Base-by-base conservation (phyloP, 805 yeast species). In the Metschnikowia drakensbergensis region DNA sequence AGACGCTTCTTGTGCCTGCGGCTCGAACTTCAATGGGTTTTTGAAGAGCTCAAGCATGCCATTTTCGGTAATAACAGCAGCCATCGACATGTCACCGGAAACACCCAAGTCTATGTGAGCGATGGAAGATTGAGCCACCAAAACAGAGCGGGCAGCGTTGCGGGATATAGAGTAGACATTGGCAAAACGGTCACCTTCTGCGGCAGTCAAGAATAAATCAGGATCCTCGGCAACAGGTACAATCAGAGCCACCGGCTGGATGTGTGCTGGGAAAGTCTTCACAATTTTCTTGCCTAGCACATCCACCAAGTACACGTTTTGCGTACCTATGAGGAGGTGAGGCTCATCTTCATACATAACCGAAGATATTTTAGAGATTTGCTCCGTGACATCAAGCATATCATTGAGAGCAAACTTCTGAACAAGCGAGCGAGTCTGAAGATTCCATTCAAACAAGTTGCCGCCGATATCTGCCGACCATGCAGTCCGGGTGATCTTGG, bases 111-210 rank as follows among this genome's bases (percentile, higher is more conserved):
- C 62, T 6, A 86, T 61, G 6, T 69, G 65, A 1, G 62, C 49
- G 10, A 88, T 81, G 43, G 86, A 79, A 11, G 88, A 73, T 53
- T 84, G 86, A 3, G 91, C 75, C 11, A 86, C 90, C 48, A 88
- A 77, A 3, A 90, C 86, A 6, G 74, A 65, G 25, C 68, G 66
- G 2, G 83, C 72, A 3, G 80, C 60, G 28, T 67, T 60, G 41
- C 69, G 66, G 30, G 72, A 66, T 2, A 81, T 47, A 8, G 84
- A 77, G 60, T 85, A 83, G 33, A 86, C 70, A 62, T 88, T 88
- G 55, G 90, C 75, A 63, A 88, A 89, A 56, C 97, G 77, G 64
- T 91, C 98, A 51, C 83, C 84, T 32, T 72, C 71, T 1, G 97
- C 95, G 45, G 85, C 77, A 1, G 94, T 83, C 37, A 87, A 64